phyloP scores from a whole-genome alignment of 768 basidiomycete species.

The Amanita rimosa region DNA sequence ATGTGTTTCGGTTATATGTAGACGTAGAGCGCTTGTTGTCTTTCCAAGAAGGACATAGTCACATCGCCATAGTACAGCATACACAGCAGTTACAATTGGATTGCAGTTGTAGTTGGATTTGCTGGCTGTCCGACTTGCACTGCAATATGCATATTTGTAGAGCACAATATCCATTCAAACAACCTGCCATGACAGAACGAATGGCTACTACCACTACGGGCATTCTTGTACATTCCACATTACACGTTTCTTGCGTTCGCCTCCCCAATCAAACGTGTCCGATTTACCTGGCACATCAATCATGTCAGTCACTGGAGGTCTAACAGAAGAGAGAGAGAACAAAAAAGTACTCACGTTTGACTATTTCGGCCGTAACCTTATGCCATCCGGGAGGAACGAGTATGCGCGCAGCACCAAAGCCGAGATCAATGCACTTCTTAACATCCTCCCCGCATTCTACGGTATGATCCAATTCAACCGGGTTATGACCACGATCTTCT shows the following conservation, averaged over 20 bases:
- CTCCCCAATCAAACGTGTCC: background rate
- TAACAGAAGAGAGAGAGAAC: too few relatives aligned
- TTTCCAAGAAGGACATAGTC: too few relatives aligned
- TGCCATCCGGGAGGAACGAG: background rate
- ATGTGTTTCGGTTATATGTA: too few relatives aligned
- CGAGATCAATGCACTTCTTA: background rate
- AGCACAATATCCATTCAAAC: too few relatives aligned
- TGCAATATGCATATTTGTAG: too few relatives aligned
- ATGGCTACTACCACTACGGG: background rate
- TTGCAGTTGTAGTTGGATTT: too few relatives aligned
- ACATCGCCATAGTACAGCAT: too few relatives aligned
- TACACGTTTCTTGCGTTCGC: background rate
- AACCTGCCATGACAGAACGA: background rate
- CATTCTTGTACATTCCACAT: conserved; percentile 2
- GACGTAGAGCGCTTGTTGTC: too few relatives aligned
- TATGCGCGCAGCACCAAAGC: background rate
- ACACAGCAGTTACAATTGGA: too few relatives aligned
- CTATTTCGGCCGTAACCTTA: background rate
- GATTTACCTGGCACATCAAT: background rate
- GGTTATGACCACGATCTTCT: background rate
- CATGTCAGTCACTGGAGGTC: too few relatives aligned
- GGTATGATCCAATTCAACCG: background rate
- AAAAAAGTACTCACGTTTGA: background rate
- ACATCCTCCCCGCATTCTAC: conserved; percentile 1
- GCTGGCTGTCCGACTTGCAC: too few relatives aligned